These are phyloP conservation scores for Gossypium turneri DNA, from an alignment of 345 rosid genomes.

Conservation along the genomic window DNA sequence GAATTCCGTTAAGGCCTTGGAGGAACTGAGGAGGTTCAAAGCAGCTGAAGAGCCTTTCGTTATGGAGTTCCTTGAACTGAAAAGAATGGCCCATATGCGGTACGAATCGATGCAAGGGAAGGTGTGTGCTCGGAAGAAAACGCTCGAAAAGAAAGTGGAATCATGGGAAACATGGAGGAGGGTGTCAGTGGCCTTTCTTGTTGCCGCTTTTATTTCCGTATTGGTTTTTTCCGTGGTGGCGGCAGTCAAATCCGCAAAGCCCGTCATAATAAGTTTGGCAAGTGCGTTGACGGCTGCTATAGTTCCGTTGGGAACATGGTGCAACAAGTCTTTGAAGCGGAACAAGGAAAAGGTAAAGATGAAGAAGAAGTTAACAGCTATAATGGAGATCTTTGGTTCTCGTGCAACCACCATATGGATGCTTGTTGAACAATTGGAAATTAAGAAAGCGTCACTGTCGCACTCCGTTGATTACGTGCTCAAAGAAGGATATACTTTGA, in stretches of 20 bases:
- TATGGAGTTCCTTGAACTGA: conserved; percentile 54
- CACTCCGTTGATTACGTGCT: conserved; percentile 46
- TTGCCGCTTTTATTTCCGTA: conserved; percentile 61
- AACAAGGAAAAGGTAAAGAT: conserved; percentile 55
- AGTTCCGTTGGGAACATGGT: conserved; percentile 80
- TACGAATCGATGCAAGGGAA: conserved; percentile 55
- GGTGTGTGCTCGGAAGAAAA: conserved; percentile 46
- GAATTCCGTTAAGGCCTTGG: conserved; percentile 57
- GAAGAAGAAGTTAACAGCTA: conserved; percentile 41
- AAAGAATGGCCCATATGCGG: conserved; percentile 45
- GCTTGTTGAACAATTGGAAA: conserved; percentile 52
- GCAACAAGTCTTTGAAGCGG: conserved; percentile 50
- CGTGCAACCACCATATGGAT: conserved; percentile 44
- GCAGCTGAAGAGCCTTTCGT: conserved; percentile 65
- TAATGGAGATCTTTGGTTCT: conserved; percentile 42
- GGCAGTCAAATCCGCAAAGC: too few species aligned
- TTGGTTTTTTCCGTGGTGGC: conserved; percentile 83
- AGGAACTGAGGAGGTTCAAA: conserved; percentile 60
- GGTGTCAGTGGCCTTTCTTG: conserved; percentile 69
- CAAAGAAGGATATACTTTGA: conserved; percentile 47
- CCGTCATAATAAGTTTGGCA: conserved; percentile 39
- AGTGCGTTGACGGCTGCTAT: conserved; percentile 66
- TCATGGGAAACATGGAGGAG: conserved; percentile 67
- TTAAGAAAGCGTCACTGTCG: conserved; percentile 46
- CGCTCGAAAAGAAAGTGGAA: conserved; percentile 60